Evolutionary conservation across 768 basidiomycete genomes (phyloP).

Genomic region (Lentinus tigrinus): DNA sequence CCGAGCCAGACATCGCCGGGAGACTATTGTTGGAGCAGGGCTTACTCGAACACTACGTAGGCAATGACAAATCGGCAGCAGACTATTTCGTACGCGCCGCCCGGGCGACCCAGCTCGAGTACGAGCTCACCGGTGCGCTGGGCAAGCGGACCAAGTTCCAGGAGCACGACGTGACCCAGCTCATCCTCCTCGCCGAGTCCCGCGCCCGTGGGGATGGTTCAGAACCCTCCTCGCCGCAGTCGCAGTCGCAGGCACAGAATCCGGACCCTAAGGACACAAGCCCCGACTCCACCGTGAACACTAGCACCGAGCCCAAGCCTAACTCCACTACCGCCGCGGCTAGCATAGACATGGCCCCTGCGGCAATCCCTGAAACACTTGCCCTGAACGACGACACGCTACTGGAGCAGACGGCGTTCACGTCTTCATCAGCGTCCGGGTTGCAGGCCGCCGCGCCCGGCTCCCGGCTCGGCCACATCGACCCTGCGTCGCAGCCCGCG

Average conservation of each 20-base stretch:
- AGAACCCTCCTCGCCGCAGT: no score
- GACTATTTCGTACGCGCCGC: conserved; percentile 79
- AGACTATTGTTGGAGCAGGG: conserved; percentile 75
- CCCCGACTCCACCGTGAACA: no score
- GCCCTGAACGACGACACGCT: conserved; percentile 94
- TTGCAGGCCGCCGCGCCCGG: conserved; percentile 14
- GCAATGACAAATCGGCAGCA: conserved; percentile 75
- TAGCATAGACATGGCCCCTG: background rate
- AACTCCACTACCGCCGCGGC: conserved; percentile 1
- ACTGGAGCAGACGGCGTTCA: conserved; percentile 91
- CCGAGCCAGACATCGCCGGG: conserved; percentile 65
- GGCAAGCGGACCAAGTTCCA: conserved; percentile 97
- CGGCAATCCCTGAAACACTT: conserved; percentile 71
- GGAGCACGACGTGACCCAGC: conserved; percentile 77
- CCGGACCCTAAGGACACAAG: background rate
- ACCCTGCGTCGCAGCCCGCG: conserved; percentile 81
- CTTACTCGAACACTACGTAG: conserved; percentile 71
- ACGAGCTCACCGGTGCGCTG: conserved; percentile 88
- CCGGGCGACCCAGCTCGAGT: conserved; percentile 73
- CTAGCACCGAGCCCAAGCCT: background rate
- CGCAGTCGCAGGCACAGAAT: conserved; percentile 6
- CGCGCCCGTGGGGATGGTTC: conserved; percentile 30
- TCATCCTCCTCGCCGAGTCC: conserved; percentile 92
- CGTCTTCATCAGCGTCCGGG: conserved; percentile 37
- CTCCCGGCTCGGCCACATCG: conserved; percentile 63